A percentile compares a stretch with the other conserved stretches of the same genome.
Evolutionary conservation across 169 alveolate genomes (phyloP).

Genomic region (Eimeria tenella): DNA sequence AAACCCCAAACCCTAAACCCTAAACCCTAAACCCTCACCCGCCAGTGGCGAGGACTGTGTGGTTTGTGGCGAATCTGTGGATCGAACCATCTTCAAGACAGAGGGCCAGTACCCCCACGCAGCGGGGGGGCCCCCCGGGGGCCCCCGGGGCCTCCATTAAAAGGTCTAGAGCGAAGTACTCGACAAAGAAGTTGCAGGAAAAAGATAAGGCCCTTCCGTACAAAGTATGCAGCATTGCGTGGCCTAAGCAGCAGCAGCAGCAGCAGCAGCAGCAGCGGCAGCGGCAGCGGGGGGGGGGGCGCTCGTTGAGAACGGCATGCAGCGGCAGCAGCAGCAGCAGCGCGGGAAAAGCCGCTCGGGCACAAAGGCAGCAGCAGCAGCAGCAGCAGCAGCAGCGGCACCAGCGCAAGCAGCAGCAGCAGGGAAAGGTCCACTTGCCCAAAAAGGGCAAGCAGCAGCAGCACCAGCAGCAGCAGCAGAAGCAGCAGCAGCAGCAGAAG

Average conservation of each 20-base stretch:
- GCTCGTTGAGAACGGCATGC: neutral
- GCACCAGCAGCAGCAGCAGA: constrained; percentile 11
- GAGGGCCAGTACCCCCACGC: constrained; percentile 96
- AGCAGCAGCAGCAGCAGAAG: constrained; percentile 29
- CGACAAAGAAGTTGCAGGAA: constrained; percentile 97
- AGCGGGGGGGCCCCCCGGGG: constrained; percentile 52
- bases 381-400: too few species aligned
- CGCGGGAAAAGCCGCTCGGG: neutral
- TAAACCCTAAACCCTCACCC: constrained; percentile 87
- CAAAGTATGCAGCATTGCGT: constrained; percentile 98
- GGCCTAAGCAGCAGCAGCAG: constrained; percentile 89
- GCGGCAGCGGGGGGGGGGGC: too few species aligned
- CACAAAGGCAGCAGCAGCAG: too few species aligned
- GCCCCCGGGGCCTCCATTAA: constrained; percentile 89
- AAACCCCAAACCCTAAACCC: constrained; percentile 1
- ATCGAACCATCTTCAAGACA: constrained; percentile 97
- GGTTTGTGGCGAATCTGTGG: constrained; percentile 96
- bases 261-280: too few species aligned
- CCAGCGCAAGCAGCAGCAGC: neutral
- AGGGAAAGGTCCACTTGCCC: too few species aligned
- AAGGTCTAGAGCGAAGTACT: constrained; percentile 97
- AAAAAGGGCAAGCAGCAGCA: too few species aligned
- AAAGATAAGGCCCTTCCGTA: constrained; percentile 94
- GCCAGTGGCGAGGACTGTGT: constrained; percentile 98
- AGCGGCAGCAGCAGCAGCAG: neutral